These are phyloP conservation scores for Luzula sylvatica DNA, from an alignment of 176 grass and related monocot species.

Conservation along the genomic window DNA sequence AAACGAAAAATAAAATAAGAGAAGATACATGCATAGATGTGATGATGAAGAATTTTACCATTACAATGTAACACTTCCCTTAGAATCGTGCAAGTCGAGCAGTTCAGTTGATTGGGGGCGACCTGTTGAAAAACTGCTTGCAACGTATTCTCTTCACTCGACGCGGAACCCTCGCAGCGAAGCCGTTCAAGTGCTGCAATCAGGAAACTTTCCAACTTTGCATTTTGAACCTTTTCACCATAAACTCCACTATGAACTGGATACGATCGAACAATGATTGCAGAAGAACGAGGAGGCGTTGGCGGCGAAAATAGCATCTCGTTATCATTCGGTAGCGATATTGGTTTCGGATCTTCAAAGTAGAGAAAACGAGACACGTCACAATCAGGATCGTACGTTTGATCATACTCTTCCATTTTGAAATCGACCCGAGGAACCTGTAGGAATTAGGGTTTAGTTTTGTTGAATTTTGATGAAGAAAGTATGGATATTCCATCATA, in stretches of 20 bases:
- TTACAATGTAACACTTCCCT: slow-evolving; percentile 14
- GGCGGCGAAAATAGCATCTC: background rate
- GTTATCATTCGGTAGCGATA: too few species aligned
- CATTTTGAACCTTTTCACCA: background rate
- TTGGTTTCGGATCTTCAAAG: background rate
- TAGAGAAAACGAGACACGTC: slow-evolving; percentile 1
- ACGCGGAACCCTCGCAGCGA: background rate
- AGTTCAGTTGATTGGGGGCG: slow-evolving; percentile 16
- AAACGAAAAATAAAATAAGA: background rate
- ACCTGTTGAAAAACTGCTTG: slow-evolving; percentile 1
- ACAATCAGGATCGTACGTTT: slow-evolving; percentile 13
- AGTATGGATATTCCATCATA: too few species aligned
- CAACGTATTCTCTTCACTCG: background rate
- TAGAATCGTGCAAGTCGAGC: slow-evolving; percentile 1
- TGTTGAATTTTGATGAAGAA: too few species aligned
- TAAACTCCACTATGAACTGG: background rate
- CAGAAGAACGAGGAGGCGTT: background rate
- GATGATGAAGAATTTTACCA: background rate
- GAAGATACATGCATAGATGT: too few species aligned
- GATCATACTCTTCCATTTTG: too few species aligned
- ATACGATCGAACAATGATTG: background rate
- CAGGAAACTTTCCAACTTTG: background rate
- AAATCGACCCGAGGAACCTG: too few species aligned
- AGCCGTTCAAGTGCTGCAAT: background rate
- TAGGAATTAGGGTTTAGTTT: too few species aligned